Evolutionary conservation across 352 stramenopile genomes (phyloP), one percentile per base, ranked within the genome.

Genomic region (Pythium biforme): DNA sequence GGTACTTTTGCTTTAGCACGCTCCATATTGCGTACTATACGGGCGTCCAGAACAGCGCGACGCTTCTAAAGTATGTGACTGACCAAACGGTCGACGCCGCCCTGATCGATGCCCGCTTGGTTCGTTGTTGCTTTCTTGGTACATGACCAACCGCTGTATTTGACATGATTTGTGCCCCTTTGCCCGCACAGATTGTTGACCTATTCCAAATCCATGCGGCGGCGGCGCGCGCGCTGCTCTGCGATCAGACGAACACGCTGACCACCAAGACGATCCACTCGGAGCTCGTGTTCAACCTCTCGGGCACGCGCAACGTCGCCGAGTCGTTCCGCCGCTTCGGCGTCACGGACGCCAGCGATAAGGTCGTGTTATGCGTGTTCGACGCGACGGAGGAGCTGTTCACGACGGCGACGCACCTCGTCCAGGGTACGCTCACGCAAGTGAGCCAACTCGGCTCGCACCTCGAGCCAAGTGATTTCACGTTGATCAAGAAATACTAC

Each of bases 231-330:
- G 78, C 78, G 41, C 71, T 95, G 39, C 70, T 89, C n/a, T 89
- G 77, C 45, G 81, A 89, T 46, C 74, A 79, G 53, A 74, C 70
- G 11, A 70, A 58, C 39, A 74, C 72, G 37, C 48, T 92, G 59
- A 91, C 79, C 19, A 90, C 86, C 57, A 89, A 86, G 67, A 89
- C 74, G 48, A 54, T 95, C 53, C 86, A 95, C 63, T 72, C 83
- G 9, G 86, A 95, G 73, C 69, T 95, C 20, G 84, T 95, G 50
- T 95, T 93, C 66, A 93, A 92, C 66, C 77, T 95, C 62, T 90
- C 86, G 7, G 83, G 83, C 33, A 88, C 82, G 46, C 83, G 84
- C 68, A 93, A 95, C 58, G 82, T 95, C 59, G 81, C 72, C 29
- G 83, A 95, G 62, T 93, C 86, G 37, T 90, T 95, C 52, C 84